Conservation (phyloP, 2,329 filamentous ascomycete species). For the Diplodia mutila region DNA sequence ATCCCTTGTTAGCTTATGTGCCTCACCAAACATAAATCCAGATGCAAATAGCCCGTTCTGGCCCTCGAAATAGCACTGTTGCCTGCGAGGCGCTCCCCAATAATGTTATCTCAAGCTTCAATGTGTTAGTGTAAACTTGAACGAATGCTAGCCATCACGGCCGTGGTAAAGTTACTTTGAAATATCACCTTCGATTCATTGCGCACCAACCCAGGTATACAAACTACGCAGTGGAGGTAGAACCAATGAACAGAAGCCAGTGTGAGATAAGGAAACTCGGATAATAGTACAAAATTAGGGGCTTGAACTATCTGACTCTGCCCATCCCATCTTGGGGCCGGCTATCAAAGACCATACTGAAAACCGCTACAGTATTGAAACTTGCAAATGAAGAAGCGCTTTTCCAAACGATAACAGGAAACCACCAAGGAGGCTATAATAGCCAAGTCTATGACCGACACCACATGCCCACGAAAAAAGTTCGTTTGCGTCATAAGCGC, state of each 20-base stretch:
- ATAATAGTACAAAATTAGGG: background rate
- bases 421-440: background rate
- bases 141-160: too few relatives aligned
- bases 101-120: too few relatives aligned
- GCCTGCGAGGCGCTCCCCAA: too few relatives aligned
- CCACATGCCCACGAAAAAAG: background rate
- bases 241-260: background rate
- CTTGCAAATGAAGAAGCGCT: background rate
- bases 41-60: too few relatives aligned
- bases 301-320: background rate
- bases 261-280: background rate
- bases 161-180: too few relatives aligned
- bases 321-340: background rate
- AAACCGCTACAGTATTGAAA: background rate
- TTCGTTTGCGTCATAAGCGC: background rate
- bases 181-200: background rate
- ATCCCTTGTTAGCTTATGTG: too few relatives aligned
- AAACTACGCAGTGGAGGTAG: background rate
- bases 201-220: background rate
- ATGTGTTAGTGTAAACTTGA: too few relatives aligned
- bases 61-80: too few relatives aligned
- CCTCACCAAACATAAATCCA: too few relatives aligned
- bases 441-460: background rate
- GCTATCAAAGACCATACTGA: background rate
- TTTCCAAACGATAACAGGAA: background rate